These are phyloP conservation scores for Hyaloscypha hepaticicola DNA, from an alignment of 495 filamentous ascomycete genomes.

Conservation along the genomic window DNA sequence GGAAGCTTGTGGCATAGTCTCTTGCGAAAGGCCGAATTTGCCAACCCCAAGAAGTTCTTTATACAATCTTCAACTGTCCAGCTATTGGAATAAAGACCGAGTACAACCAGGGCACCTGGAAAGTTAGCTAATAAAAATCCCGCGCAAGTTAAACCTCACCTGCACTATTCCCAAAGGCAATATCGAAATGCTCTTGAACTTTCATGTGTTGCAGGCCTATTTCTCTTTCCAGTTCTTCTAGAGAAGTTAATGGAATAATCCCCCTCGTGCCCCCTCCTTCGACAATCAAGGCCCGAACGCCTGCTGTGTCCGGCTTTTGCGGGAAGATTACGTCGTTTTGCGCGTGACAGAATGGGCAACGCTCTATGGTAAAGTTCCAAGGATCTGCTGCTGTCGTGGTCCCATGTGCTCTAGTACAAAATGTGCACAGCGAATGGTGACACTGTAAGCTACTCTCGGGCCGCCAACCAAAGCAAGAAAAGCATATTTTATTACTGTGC, in stretches of 20 bases:
- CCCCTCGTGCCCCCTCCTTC: conserved; percentile 7
- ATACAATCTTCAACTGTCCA: neutral
- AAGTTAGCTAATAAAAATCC: neutral
- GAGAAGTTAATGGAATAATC: neutral
- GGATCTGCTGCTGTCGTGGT: neutral
- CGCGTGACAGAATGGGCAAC: conserved; percentile 3
- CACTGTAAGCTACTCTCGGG: conserved; percentile 6
- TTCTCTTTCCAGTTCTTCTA: conserved; percentile 2
- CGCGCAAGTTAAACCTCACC: neutral
- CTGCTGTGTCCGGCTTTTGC: conserved; percentile 10
- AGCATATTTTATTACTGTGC: conserved; percentile 1
- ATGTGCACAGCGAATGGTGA: conserved; percentile 9
- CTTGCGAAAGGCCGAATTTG: neutral
- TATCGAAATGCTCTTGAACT: conserved; percentile 12
- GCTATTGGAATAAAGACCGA: neutral
- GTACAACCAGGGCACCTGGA: neutral
- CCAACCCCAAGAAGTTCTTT: neutral
- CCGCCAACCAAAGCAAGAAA: conserved; percentile 4
- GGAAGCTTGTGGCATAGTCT: neutral
- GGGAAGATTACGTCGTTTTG: neutral
- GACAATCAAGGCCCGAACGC: neutral
- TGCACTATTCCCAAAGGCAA: conserved; percentile 1
- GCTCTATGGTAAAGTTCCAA: conserved; percentile 5
- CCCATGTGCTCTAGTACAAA: conserved; percentile 1
- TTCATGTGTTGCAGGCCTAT: conserved; percentile 2